Percentiles rank a stretch among this genome's conserved stretches.
These are phyloP conservation scores for Globisporangium irregulare DNA, from an alignment of 352 stramenopile species.

Conservation along the genomic window DNA sequence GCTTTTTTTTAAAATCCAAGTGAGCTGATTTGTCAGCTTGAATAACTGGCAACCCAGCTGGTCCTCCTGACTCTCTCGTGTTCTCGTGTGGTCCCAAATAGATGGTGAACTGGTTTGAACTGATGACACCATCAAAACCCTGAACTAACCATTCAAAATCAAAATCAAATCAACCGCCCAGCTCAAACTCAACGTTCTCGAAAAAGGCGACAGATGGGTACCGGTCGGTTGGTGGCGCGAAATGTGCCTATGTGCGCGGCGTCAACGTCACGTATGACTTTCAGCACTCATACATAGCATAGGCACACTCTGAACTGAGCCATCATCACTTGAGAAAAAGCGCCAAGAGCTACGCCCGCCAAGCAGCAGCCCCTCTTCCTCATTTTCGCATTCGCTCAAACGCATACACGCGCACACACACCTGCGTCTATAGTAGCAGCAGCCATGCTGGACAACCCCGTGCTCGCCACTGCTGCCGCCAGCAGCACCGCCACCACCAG, in stretches of 20 bases:
- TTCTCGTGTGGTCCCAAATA: neutral
- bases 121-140: neutral
- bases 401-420: neutral
- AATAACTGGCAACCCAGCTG: neutral
- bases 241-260: neutral
- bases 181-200: conserved; percentile 7
- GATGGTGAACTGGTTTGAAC: neutral
- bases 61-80: neutral
- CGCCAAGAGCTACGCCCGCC: neutral
- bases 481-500: neutral
- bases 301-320: neutral
- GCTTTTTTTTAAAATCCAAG: neutral
- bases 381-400: neutral
- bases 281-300: neutral
- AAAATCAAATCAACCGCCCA: neutral
- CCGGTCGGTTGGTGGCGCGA: conserved; percentile 1
- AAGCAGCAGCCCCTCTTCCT: neutral
- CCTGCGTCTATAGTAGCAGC: neutral
- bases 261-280: conserved; percentile 5
- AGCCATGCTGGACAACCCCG: conserved; percentile 4
- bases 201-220: neutral
- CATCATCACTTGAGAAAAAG: conserved; percentile 5
- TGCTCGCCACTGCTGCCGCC: neutral
- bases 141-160: neutral
- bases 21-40: neutral